Evolutionary conservation across 2,329 filamentous ascomycete genomes (phyloP), one percentile per base, ranked within the genome.

Genomic region (Xylaria arbuscula): DNA sequence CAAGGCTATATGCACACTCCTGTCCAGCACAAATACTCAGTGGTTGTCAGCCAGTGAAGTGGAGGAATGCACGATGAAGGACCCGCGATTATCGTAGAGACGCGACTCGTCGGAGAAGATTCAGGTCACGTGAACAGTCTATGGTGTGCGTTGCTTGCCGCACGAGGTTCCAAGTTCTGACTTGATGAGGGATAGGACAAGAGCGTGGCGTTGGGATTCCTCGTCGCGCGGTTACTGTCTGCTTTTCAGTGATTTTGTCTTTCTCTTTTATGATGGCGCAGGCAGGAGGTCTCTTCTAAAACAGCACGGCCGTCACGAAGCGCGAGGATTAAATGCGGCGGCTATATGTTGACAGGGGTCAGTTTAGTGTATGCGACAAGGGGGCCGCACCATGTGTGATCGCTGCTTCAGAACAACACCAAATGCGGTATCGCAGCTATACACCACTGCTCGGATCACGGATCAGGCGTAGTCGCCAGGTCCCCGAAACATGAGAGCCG

Each of bases 371-470:
- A 70, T 68, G 66, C 68, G 38, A 60, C 65, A 56, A 66, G 65
- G 68, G 64, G 57, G 34, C 62, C 48, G 45, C 61, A 57, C 28
- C 57, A 24, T 65, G 70, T 72, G 62, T 72, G 70, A 72, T 72
- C 67, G 67, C 67, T 61, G 70, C 70, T 64, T 72, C 70, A 72
- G 67, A 63, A 56, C 67, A 58, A 36, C 56, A 32, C 68, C 64
- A 40, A 45, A 64, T 64, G 45, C 40, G 59, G 64, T 63, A 61
- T 68, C 64, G 62, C 60, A 36, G 62, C 66, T 68, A 62, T 64
- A 62, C 60, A 47, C 38, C 42, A 62, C 34, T 51, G 45, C 10
- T 55, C 64, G 66, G 68, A 64, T 62, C 61, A 64, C 56, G 68
- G 64, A 55, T 59, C 57, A 42, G 62, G 57, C 54, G 57, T 47